Percentiles rank a stretch among this genome's conserved stretches.
phyloP scores from a whole-genome alignment of 1,284 basidiomycete genomes.

The Cutaneotrichosporon spelunceum region DNA sequence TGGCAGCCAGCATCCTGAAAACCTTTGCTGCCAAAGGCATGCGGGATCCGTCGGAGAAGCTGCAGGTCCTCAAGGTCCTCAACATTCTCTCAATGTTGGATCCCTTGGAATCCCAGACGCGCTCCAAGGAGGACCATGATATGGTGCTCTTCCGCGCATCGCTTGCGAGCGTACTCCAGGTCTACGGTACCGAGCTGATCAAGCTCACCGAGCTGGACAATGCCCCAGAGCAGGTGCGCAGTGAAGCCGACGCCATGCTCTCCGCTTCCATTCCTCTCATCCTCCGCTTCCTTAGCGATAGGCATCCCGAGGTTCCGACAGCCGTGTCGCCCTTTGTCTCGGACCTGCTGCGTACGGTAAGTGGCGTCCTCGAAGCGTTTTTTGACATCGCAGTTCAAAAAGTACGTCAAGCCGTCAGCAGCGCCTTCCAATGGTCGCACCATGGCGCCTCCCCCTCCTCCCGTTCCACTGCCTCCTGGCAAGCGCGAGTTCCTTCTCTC shows the following conservation, averaged over 20 bases:
- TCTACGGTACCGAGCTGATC: constrained; percentile 75
- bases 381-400: constrained; percentile 29
- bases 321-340: constrained; percentile 79
- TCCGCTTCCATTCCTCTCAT: constrained; percentile 73
- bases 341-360: constrained; percentile 67
- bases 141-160: constrained; percentile 85
- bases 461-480: constrained; percentile 56
- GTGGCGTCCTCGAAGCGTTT: constrained; percentile 40
- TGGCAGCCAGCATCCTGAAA: constrained; percentile 73
- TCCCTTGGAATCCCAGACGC: constrained; percentile 72
- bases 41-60: constrained; percentile 84
- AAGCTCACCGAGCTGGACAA: constrained; percentile 61
- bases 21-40: constrained; percentile 88
- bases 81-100: constrained; percentile 76
- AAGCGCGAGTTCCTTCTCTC: constrained; percentile 77
- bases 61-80: constrained; percentile 85
- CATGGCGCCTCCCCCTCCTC: constrained; percentile 29
- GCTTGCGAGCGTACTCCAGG: constrained; percentile 79
- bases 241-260: constrained; percentile 67
- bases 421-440: constrained; percentile 22
- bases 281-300: constrained; percentile 84
- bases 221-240: constrained; percentile 63
- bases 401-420: constrained; percentile 24
- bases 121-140: constrained; percentile 66
- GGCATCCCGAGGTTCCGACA: constrained; percentile 78